A percentile compares a stretch with the other conserved stretches of the same genome.
phyloP scores from a whole-genome alignment of 257 asterid genomes.

The Anisodus acutangulus region DNA sequence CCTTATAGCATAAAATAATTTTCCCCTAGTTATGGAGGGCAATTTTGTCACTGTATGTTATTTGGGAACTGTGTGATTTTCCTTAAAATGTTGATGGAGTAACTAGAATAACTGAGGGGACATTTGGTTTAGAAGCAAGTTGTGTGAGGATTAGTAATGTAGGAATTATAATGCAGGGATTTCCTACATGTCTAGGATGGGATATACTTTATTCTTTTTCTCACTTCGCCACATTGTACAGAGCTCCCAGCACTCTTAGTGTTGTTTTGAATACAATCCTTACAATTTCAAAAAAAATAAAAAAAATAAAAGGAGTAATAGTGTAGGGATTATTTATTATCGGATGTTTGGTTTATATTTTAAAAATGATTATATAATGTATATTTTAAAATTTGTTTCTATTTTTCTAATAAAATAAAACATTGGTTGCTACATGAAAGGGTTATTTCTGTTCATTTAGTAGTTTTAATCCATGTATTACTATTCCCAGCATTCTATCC shows the following conservation, averaged over 20 bases:
- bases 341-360: neutral
- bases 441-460: neutral
- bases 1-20: neutral
- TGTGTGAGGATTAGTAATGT: neutral
- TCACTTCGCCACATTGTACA: too few relatives aligned
- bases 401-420: neutral
- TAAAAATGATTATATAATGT: neutral
- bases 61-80: neutral
- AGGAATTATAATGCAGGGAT: neutral
- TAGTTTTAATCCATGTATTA: too few relatives aligned
- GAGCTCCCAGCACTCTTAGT: too few relatives aligned
- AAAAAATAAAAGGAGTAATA: neutral
- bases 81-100: neutral
- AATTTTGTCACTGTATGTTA: neutral
- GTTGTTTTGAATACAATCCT: too few relatives aligned
- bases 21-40: neutral
- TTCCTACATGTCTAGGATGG: too few relatives aligned
- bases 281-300: too few relatives aligned
- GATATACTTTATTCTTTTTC: too few relatives aligned
- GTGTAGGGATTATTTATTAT: neutral
- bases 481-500: too few relatives aligned
- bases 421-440: neutral
- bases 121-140: slow-evolving; percentile 7
- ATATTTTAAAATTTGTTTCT: too few relatives aligned
- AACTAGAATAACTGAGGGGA: neutral